Percentiles rank a stretch among this genome's conserved stretches.
Evolutionary conservation across 2,329 filamentous ascomycete genomes (phyloP).

Genomic region (Nothopassalora personata): DNA sequence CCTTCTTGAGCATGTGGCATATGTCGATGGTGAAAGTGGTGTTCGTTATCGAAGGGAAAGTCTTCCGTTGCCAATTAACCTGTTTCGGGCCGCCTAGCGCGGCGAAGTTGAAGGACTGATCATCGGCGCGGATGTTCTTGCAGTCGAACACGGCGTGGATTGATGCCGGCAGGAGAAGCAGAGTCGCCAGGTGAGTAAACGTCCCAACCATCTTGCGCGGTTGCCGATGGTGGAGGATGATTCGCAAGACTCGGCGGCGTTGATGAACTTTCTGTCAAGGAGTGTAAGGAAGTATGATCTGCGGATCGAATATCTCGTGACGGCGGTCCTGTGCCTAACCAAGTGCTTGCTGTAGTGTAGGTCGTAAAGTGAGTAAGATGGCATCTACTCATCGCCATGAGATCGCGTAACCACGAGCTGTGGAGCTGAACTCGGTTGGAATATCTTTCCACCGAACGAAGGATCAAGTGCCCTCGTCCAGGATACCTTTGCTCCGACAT

Average conservation of each 20-base stretch:
- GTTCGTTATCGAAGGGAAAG: slow-evolving; percentile 55
- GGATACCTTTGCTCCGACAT: not conserved
- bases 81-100: slow-evolving; percentile 62
- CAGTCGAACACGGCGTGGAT: slow-evolving; percentile 53
- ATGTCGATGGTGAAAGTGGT: slow-evolving; percentile 79
- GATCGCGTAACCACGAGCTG: not conserved
- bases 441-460: not conserved
- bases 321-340: not conserved
- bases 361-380: not conserved
- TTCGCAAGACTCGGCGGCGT: not conserved
- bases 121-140: slow-evolving; percentile 55
- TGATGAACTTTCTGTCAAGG: not conserved
- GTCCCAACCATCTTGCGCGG: not conserved
- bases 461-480: not conserved
- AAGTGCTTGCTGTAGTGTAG: not conserved
- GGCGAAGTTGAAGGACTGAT: slow-evolving; percentile 59
- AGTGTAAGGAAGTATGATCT: not conserved
- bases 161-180: slow-evolving; percentile 31
- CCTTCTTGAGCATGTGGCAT: slow-evolving; percentile 62
- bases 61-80: slow-evolving; percentile 51
- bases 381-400: not conserved
- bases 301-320: not conserved
- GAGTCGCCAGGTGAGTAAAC: slow-evolving; percentile 14
- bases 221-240: not conserved
- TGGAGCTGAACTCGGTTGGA: not conserved